Percentiles rank a stretch among this genome's conserved stretches.
Conservation (phyloP, 2,329 filamentous ascomycete genomes). For the Scedosporium minutisporum region DNA sequence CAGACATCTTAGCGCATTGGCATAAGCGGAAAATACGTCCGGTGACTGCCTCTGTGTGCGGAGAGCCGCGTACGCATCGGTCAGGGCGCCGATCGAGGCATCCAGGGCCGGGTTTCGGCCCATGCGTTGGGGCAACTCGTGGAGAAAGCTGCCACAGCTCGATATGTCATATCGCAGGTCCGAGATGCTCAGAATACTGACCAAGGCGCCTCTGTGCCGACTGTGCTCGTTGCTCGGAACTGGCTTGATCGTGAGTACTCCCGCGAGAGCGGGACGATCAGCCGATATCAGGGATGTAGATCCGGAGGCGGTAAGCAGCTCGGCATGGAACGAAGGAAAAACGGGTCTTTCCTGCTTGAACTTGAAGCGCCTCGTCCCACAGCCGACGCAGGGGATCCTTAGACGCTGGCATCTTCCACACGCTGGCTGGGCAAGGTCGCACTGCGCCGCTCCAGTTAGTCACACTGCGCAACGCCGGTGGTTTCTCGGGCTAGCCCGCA, state of each 20-base stretch:
- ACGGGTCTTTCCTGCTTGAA: conserved; percentile 28
- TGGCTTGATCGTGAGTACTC: neutral
- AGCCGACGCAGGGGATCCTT: conserved; percentile 32
- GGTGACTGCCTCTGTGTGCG: conserved; percentile 12
- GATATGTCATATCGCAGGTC: conserved; percentile 36
- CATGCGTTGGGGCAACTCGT: conserved; percentile 32
- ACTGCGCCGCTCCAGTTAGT: conserved; percentile 21
- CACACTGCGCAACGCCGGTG: neutral
- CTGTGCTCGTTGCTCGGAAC: conserved; percentile 22
- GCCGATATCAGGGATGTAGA: neutral
- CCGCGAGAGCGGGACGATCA: neutral
- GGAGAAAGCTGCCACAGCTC: conserved; percentile 35
- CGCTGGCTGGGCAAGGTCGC: conserved; percentile 31
- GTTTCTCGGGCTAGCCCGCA: neutral
- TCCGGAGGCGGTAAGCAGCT: neutral
- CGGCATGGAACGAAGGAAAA: too few species aligned
- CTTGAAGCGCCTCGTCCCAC: conserved; percentile 37
- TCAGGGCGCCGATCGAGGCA: conserved; percentile 21
- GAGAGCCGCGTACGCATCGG: conserved; percentile 15
- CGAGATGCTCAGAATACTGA: conserved; percentile 23
- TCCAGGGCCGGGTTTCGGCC: conserved; percentile 36
- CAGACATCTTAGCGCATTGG: conserved; percentile 19
- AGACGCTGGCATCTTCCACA: conserved; percentile 37
- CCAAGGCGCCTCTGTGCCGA: conserved; percentile 15
- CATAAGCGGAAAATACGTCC: conserved; percentile 19